Evolutionary conservation across 2,329 filamentous ascomycete species (phyloP), one percentile per base, ranked within the genome.

Genomic region (Chaetomiaceae sp.): DNA sequence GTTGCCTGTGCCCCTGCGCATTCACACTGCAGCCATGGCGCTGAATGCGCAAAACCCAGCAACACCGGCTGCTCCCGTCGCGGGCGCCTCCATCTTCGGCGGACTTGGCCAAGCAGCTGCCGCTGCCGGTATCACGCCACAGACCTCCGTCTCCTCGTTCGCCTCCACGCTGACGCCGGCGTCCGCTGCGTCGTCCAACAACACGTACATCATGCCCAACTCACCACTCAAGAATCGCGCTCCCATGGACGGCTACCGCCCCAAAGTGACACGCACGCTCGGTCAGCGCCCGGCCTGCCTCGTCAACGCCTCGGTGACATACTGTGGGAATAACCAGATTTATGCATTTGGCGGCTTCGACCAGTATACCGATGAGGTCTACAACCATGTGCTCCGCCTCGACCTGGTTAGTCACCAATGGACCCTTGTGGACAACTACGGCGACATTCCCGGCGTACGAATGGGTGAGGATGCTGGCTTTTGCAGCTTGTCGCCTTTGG

Each of bases 331-430:
- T 68, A 93, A 97, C 64, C 83, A 93, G 66, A 97, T 98, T 58
- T 97, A 94, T 67, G 93, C 91, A 10, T 98, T 98, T 72, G 93
- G 93, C 35, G 93, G 93, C 15, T 98, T 98, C 62, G 93, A 98
- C 63, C 91, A 97, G 67, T 97, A 95, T 63, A 98, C 93, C 0
- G 93, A 98, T 65, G 93, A 98, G 71, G 87, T 98, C 15, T 98
- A 98, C 69, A 98, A 98, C 62, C 93, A 98, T 69, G 93, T 98
- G 34, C 74, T 98, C 53, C 84, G 82, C 58, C 71, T 98, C 42
- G 90, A 98, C 64, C 76, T 98, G 53, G 76, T 84, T 51, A 90
- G 84, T 52, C 83, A 93, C 57, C 88, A 93, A 64, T 98, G 93
- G 93, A 93, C 81, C 56, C 72, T 98, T 41, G 91, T 98, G 17